phyloP scores from a whole-genome alignment of 768 basidiomycete species.

The Psilocybe azurescens region DNA sequence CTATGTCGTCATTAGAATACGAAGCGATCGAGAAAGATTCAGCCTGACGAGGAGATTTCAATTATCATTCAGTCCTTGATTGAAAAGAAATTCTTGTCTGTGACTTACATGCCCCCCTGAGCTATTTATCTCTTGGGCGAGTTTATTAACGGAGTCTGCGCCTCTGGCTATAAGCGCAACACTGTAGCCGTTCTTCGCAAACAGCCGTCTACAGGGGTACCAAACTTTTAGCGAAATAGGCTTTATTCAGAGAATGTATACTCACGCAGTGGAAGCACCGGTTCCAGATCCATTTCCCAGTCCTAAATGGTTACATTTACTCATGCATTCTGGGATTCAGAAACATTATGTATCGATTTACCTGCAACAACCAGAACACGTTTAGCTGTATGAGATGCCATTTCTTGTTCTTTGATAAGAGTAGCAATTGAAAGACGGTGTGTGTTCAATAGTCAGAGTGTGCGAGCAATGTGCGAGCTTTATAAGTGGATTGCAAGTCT shows the following conservation, averaged over 20 bases:
- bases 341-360: slow-evolving; percentile 1
- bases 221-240: not conserved
- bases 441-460: not conserved
- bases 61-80: not conserved
- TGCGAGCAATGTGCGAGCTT: not conserved
- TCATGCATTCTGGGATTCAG: no score
- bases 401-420: not conserved
- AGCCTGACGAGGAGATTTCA: slow-evolving; percentile 43
- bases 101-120: slow-evolving; percentile 61
- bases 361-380: slow-evolving; percentile 67
- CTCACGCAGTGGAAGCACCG: slow-evolving; percentile 64
- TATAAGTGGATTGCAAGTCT: not conserved
- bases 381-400: slow-evolving; percentile 33
- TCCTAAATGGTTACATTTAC: slow-evolving; percentile 30
- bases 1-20: slow-evolving; percentile 57
- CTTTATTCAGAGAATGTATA: not conserved
- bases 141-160: slow-evolving; percentile 50
- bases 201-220: slow-evolving; percentile 50
- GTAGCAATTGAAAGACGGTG: not conserved
- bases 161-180: slow-evolving; percentile 72
- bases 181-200: slow-evolving; percentile 66
- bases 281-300: slow-evolving; percentile 56
- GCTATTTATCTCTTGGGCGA: slow-evolving; percentile 59
- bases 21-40: slow-evolving; percentile 57
- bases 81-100: not conserved